These are phyloP conservation scores for Chaetomidium leptoderma DNA, from an alignment of 495 filamentous ascomycete genomes.

Conservation along the genomic window DNA sequence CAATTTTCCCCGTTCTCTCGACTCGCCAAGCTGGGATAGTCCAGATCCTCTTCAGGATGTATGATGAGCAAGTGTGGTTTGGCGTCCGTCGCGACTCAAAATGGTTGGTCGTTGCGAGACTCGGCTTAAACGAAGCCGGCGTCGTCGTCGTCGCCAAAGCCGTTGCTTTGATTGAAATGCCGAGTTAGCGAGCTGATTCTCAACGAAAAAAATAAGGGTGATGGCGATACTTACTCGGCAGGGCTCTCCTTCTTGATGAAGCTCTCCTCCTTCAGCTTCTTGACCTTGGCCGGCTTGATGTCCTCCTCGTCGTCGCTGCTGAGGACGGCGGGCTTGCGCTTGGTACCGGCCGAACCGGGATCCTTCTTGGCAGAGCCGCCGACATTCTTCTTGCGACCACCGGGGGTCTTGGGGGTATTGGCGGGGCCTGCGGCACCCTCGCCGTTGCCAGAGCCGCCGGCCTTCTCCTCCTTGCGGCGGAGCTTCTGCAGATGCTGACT, in stretches of 20 bases:
- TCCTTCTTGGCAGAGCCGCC: conserved; percentile 19
- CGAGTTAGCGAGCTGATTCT: too few relatives aligned
- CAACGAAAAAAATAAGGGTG: neutral
- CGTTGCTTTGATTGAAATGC: too few relatives aligned
- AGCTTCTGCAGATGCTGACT: conserved; percentile 43
- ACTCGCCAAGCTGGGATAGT: neutral
- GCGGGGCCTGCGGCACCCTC: conserved; percentile 2
- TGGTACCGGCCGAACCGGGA: conserved; percentile 9
- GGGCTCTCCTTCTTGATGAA: conserved; percentile 14
- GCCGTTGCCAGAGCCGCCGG: neutral
- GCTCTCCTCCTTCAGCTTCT: conserved; percentile 23
- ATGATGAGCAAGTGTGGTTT: neutral
- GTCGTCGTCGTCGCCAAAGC: too few relatives aligned
- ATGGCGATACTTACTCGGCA: conserved; percentile 8
- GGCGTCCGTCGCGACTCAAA: too few relatives aligned
- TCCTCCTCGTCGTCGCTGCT: conserved; percentile 15
- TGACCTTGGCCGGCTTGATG: neutral
- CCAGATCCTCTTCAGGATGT: too few relatives aligned
- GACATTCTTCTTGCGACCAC: conserved; percentile 14
- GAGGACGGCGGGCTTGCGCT: conserved; percentile 14
- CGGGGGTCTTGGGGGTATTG: conserved; percentile 19
- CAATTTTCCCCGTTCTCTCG: too few relatives aligned
- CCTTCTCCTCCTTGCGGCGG: conserved; percentile 30
- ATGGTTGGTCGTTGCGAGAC: too few relatives aligned
- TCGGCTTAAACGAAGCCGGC: too few relatives aligned